Percentiles rank a stretch among this genome's conserved stretches.
phyloP scores from a whole-genome alignment of 2,329 filamentous ascomycete species.

The Graphium sp. region DNA sequence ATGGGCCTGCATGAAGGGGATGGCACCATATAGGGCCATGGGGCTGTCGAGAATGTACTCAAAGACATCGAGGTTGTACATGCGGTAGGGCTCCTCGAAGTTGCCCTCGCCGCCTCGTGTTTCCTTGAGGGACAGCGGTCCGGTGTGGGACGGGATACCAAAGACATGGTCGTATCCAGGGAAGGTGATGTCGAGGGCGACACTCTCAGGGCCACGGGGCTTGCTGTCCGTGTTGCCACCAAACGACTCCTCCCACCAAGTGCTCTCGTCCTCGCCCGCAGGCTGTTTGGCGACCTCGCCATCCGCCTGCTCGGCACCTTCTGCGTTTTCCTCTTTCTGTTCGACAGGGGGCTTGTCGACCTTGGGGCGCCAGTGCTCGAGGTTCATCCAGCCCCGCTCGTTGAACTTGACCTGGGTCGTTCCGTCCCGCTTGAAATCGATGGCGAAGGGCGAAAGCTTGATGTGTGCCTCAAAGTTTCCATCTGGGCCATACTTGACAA shows the following conservation, averaged over 20 bases:
- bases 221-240: conserved; percentile 92
- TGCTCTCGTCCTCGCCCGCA: conserved; percentile 58
- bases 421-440: conserved; percentile 78
- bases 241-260: conserved; percentile 96
- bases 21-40: conserved; percentile 96
- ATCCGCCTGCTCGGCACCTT: conserved; percentile 21
- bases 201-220: conserved; percentile 83
- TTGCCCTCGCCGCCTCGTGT: conserved; percentile 79
- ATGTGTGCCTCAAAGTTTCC: conserved; percentile 70
- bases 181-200: conserved; percentile 84
- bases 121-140: conserved; percentile 72
- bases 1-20: conserved; percentile 96
- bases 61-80: conserved; percentile 96
- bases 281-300: conserved; percentile 26
- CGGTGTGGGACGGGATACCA: conserved; percentile 86
- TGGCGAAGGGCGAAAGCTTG: conserved; percentile 62
- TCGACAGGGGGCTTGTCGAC: conserved; percentile 40
- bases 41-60: conserved; percentile 95
- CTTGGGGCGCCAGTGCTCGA: conserved; percentile 92
- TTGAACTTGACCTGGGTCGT: conserved; percentile 77
- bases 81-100: conserved; percentile 74
- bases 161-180: conserved; percentile 83
- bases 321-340: conserved; percentile 36
- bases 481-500: conserved; percentile 63
- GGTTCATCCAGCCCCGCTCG: conserved; percentile 72